Evolutionary conservation across 169 alveolate species (phyloP).

Genomic region (Fabrea salina): DNA sequence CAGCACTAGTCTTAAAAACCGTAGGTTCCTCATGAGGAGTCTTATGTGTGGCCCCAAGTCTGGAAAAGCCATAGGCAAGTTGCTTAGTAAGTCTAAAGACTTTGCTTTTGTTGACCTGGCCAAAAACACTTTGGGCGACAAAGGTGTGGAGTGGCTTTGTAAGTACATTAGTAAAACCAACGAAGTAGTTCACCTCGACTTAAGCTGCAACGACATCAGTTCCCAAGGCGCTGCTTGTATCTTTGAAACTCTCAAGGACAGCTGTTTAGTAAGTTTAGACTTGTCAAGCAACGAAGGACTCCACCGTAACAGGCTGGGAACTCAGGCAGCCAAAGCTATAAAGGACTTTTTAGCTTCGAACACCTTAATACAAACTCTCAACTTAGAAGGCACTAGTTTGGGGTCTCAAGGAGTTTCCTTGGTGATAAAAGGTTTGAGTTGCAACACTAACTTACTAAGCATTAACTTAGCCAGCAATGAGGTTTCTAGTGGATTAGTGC

Average conservation of each 20-base stretch:
- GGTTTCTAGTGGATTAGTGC: neutral
- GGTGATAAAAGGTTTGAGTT: neutral
- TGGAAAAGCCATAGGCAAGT: neutral
- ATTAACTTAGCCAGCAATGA: neutral
- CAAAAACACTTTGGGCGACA: conserved; percentile 15
- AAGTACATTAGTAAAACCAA: neutral
- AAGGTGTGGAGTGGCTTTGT: too few relatives aligned
- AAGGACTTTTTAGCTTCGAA: neutral
- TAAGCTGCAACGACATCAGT: conserved; percentile 19
- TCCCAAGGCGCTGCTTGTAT: neutral
- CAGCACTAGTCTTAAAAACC: neutral
- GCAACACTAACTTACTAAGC: neutral
- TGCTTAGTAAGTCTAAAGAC: neutral
- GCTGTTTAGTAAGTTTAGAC: conserved; percentile 23
- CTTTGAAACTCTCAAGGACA: neutral
- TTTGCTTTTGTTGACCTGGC: conserved; percentile 11
- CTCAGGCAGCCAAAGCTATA: neutral
- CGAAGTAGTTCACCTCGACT: conserved; percentile 25
- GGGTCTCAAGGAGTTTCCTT: neutral
- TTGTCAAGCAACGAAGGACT: conserved; percentile 27
- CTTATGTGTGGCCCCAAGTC: conserved; percentile 3
- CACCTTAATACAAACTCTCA: neutral
- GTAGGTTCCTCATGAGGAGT: neutral
- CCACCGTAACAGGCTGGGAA: conserved; percentile 18
- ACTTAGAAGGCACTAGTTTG: neutral